Evolutionary conservation across 129 eudicot species (phyloP).

Genomic region (Helichrysum umbraculigerum): DNA sequence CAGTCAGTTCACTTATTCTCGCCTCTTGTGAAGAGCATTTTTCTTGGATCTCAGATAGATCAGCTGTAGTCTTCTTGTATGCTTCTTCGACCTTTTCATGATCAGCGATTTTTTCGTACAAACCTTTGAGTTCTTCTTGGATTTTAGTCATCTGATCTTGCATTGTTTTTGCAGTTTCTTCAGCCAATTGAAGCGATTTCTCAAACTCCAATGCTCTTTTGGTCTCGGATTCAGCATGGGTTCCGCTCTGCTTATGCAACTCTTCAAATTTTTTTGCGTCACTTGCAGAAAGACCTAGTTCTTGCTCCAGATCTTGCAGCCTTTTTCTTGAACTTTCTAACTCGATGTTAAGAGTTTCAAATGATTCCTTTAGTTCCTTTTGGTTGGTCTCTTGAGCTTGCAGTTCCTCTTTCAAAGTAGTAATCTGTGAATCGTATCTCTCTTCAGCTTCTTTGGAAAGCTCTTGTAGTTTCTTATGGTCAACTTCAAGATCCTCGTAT

Average conservation of each 20-base stretch:
- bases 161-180: slow-evolving; percentile 67
- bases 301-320: slow-evolving; percentile 60
- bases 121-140: slow-evolving; percentile 66
- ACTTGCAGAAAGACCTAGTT: slow-evolving; percentile 49
- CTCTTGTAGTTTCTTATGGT: slow-evolving; percentile 57
- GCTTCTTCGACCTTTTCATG: slow-evolving; percentile 72
- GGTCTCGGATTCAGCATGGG: slow-evolving; percentile 77
- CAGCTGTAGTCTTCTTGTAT: slow-evolving; percentile 48
- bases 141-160: slow-evolving; percentile 68
- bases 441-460: slow-evolving; percentile 54
- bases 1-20: slow-evolving; percentile 45
- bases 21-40: slow-evolving; percentile 56
- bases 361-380: slow-evolving; percentile 74
- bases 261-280: slow-evolving; percentile 79
- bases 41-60: slow-evolving; percentile 52
- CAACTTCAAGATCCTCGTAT: slow-evolving; percentile 56
- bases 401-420: slow-evolving; percentile 61
- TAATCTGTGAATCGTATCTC: slow-evolving; percentile 53
- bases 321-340: slow-evolving; percentile 67
- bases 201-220: slow-evolving; percentile 72
- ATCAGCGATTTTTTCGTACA: slow-evolving; percentile 62
- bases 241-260: slow-evolving; percentile 73
- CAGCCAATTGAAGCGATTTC: slow-evolving; percentile 67
- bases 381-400: slow-evolving; percentile 64
- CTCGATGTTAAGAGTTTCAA: slow-evolving; percentile 63